phyloP scores from a whole-genome alignment of 2,329 filamentous ascomycete species.

The Fusarium sacchari region DNA sequence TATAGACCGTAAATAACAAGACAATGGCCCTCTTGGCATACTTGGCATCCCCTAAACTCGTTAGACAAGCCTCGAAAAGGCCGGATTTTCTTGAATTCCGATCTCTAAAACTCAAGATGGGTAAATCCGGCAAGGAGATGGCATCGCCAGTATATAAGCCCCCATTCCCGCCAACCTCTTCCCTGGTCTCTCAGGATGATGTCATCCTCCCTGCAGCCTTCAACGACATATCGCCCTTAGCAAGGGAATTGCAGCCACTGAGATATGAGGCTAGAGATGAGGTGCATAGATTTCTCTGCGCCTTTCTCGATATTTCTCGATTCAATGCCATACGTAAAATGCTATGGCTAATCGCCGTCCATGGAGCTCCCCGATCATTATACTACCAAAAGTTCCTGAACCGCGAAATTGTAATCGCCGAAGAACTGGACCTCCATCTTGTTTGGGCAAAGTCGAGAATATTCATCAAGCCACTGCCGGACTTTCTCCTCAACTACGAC shows the following conservation, averaged over 20 bases:
- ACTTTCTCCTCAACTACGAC: constrained; percentile 1
- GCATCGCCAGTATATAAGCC: neutral
- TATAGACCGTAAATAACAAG: neutral
- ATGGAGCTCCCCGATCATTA: neutral
- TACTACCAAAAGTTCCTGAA: neutral
- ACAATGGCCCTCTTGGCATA: neutral
- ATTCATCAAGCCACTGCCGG: neutral
- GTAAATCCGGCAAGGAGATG: neutral
- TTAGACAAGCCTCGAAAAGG: neutral
- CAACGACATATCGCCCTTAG: neutral
- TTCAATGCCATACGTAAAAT: neutral
- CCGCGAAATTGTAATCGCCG: neutral
- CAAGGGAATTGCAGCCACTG: neutral
- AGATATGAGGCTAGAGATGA: neutral
- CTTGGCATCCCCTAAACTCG: neutral
- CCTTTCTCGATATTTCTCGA: neutral
- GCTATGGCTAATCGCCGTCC: neutral
- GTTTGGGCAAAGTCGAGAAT: constrained; percentile 1
- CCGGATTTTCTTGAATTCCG: neutral
- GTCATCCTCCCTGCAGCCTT: neutral
- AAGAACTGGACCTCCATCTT: neutral
- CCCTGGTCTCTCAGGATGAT: neutral
- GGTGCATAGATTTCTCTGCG: neutral
- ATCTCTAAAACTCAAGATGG: neutral
- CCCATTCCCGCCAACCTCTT: neutral